Conservation (phyloP, 129 eudicot genomes). For the Artemisia annua region DNA sequence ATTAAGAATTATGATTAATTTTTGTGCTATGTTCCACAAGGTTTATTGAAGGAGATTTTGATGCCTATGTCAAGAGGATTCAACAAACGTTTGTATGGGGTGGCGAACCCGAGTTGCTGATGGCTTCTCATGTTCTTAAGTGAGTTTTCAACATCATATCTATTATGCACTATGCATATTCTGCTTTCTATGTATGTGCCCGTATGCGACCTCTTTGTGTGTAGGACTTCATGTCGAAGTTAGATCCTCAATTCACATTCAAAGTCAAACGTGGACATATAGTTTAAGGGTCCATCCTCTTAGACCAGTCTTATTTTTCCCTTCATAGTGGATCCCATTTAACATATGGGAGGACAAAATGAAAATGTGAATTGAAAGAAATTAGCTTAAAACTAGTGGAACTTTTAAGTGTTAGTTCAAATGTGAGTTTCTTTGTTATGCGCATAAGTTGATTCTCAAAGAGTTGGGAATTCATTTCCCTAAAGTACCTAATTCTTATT, state of each 20-base stretch:
- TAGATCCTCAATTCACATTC: neutral
- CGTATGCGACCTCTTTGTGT: neutral
- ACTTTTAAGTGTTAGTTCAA: neutral
- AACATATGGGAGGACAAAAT: neutral
- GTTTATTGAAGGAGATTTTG: slow-evolving; percentile 78
- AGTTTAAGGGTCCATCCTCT: neutral
- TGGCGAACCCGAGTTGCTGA: slow-evolving; percentile 80
- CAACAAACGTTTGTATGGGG: slow-evolving; percentile 72
- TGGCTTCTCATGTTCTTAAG: slow-evolving; percentile 83
- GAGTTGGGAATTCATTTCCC: neutral
- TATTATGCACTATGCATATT: neutral
- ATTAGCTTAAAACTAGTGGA: neutral
- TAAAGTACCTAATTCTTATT: neutral
- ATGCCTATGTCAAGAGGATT: slow-evolving; percentile 65
- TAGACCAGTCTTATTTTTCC: neutral
- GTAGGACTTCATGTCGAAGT: neutral
- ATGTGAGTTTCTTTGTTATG: neutral
- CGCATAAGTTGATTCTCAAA: neutral
- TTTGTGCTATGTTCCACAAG: slow-evolving; percentile 29
- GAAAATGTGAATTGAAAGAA: neutral
- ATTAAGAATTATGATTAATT: neutral
- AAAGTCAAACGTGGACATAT: no score
- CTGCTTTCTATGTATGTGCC: neutral
- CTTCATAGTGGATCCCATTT: neutral
- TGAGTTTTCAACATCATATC: slow-evolving; percentile 29